These are phyloP conservation scores for Acacia crassicarpa DNA, from an alignment of 306 rosid species.

Conservation along the genomic window DNA sequence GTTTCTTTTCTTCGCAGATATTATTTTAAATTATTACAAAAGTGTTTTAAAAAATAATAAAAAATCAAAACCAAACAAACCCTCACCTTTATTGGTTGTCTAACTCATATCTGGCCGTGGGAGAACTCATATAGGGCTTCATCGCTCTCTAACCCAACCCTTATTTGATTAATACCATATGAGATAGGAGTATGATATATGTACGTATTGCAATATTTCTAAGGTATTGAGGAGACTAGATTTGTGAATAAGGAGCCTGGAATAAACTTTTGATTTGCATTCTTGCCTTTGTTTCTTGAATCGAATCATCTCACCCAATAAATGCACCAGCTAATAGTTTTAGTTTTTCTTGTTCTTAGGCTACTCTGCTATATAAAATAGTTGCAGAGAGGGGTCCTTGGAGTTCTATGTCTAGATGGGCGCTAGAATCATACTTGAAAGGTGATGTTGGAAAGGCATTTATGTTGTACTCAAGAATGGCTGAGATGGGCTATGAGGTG, in stretches of 20 bases:
- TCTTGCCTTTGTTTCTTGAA: constrained; percentile 5
- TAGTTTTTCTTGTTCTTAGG: constrained; percentile 50
- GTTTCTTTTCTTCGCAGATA: too few species aligned
- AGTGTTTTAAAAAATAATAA: background rate
- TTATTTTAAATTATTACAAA: background rate
- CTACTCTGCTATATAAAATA: constrained; percentile 80
- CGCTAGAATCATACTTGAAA: constrained; percentile 87
- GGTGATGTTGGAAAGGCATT: constrained; percentile 91
- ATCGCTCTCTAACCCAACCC: constrained; percentile 11
- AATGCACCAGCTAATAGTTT: constrained; percentile 16
- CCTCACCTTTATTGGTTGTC: background rate
- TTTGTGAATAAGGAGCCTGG: constrained; percentile 7
- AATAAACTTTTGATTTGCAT: constrained; percentile 17
- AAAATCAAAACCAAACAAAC: background rate
- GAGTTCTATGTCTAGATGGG: constrained; percentile 99
- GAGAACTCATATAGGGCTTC: background rate
- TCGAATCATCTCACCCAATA: background rate
- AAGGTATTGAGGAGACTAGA: constrained; percentile 3
- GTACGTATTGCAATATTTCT: background rate
- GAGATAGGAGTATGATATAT: background rate
- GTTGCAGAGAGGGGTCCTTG: constrained; percentile 99
- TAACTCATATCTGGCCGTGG: background rate
- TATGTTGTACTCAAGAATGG: constrained; percentile 91
- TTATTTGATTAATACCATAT: constrained; percentile 4
- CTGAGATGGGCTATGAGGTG: constrained; percentile 94